phyloP scores from a whole-genome alignment of 2,329 filamentous ascomycete genomes.

The Trichoderma polysporum region DNA sequence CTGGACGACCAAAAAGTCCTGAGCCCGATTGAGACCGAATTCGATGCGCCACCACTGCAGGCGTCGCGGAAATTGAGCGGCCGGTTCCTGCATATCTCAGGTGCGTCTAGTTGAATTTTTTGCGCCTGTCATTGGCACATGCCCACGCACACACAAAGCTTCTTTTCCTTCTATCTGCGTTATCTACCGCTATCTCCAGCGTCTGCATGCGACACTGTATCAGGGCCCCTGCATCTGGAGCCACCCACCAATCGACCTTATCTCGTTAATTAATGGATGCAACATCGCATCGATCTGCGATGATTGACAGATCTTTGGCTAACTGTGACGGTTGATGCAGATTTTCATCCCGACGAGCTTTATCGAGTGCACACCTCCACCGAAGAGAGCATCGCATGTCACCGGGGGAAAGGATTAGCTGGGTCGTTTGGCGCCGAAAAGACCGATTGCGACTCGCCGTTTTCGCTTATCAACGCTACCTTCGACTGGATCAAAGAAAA shows the following conservation, averaged over 20 bases:
- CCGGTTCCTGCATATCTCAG: conserved; percentile 85
- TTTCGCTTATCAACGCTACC: conserved; percentile 79
- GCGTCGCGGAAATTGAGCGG: conserved; percentile 58
- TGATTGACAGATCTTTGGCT: conserved; percentile 1
- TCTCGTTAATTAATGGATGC: not conserved
- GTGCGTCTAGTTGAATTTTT: conserved; percentile 50
- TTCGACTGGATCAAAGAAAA: conserved; percentile 84
- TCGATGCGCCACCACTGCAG: conserved; percentile 1
- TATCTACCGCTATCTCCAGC: not conserved
- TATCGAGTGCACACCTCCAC: conserved; percentile 80
- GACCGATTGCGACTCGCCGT: conserved; percentile 83
- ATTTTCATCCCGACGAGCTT: conserved; percentile 87
- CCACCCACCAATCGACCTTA: not conserved
- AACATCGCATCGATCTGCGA: not conserved
- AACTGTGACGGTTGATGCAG: conserved; percentile 46
- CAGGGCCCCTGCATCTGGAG: not conserved
- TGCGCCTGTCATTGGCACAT: not conserved
- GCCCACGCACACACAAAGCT: not conserved
- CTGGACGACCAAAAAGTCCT: conserved; percentile 15
- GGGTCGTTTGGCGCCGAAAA: conserved; percentile 83
- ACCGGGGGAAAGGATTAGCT: conserved; percentile 72
- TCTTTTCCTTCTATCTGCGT: not conserved
- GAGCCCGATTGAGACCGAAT: not conserved
- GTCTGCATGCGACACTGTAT: conserved; percentile 1
- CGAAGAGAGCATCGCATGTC: conserved; percentile 68